Percentiles rank a stretch among this genome's conserved stretches.
phyloP scores from a whole-genome alignment of 2,329 filamentous ascomycete species.

The Trichoderma cornu-damae region DNA sequence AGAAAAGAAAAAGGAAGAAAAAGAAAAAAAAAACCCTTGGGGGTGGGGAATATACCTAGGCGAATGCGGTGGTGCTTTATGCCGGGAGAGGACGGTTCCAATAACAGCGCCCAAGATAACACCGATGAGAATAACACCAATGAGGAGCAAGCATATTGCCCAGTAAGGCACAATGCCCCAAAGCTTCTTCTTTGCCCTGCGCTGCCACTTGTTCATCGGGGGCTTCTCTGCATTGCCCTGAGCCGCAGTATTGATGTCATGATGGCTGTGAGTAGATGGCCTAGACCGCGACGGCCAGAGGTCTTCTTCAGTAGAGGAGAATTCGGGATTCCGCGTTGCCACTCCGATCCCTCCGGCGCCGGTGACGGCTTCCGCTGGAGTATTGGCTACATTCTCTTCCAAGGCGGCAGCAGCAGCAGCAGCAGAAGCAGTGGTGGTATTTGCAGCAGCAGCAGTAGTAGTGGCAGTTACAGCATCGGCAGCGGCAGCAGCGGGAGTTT shows the following conservation, averaged over 20 bases:
- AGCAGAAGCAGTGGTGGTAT: no score
- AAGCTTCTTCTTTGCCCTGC: constrained; percentile 48
- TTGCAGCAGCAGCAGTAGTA: no score
- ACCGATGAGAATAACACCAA: constrained; percentile 48
- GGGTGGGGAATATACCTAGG: neutral
- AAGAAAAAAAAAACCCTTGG: no score
- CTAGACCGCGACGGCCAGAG: constrained; percentile 47
- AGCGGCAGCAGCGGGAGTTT: constrained; percentile 31
- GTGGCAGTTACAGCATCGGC: no score
- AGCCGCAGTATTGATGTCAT: constrained; percentile 51
- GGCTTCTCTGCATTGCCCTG: constrained; percentile 45
- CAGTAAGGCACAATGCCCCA: constrained; percentile 58
- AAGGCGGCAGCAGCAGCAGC: constrained; percentile 26
- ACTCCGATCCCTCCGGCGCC: constrained; percentile 59
- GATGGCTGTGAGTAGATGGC: constrained; percentile 47
- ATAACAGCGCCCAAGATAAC: constrained; percentile 52
- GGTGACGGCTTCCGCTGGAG: constrained; percentile 33
- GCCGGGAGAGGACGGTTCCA: constrained; percentile 24
- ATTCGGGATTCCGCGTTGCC: constrained; percentile 58
- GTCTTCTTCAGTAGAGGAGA: constrained; percentile 52
- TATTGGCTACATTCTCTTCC: constrained; percentile 14
- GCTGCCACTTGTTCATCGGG: constrained; percentile 47
- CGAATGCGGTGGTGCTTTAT: constrained; percentile 1
- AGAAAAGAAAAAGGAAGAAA: no score
- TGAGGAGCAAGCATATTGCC: constrained; percentile 49